Evolutionary conservation across 345 rosid genomes (phyloP).

Genomic region (Salix purpurea): DNA sequence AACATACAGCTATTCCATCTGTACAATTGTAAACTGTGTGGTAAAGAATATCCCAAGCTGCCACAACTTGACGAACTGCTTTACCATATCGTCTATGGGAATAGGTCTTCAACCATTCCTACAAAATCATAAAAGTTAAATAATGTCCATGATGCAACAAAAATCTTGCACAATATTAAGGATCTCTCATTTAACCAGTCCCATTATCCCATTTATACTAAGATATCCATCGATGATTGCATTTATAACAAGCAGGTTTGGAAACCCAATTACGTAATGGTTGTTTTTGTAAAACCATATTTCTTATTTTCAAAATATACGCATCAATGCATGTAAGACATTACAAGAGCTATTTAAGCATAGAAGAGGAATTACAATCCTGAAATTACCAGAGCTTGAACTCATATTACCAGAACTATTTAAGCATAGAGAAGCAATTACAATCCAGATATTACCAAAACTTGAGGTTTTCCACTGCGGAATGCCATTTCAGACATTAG

Average conservation of each 20-base stretch:
- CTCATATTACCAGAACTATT: background rate
- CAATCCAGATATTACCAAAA: conserved; percentile 47
- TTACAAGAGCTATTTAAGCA: too few species aligned
- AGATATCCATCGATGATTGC: background rate
- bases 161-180: background rate
- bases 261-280: too few species aligned
- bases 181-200: background rate
- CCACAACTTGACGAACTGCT: conserved; percentile 44
- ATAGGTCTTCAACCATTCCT: conserved; percentile 86
- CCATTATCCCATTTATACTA: background rate
- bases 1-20: conserved; percentile 76
- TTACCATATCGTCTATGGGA: conserved; percentile 79
- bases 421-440: conserved; percentile 2
- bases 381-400: too few species aligned
- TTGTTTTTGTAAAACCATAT: too few species aligned
- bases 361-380: too few species aligned
- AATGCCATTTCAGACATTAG: conserved; percentile 95
- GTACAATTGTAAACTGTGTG: conserved; percentile 81
- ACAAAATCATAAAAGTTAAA: conserved; percentile 17
- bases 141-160: background rate
- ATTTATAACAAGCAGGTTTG: too few species aligned
- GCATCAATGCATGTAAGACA: too few species aligned
- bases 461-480: conserved; percentile 60
- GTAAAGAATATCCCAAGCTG: conserved; percentile 83
- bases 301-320: too few species aligned